Base-by-base conservation (phyloP, 1,284 basidiomycete genomes). In the Apiotrichum veenhuisii region DNA sequence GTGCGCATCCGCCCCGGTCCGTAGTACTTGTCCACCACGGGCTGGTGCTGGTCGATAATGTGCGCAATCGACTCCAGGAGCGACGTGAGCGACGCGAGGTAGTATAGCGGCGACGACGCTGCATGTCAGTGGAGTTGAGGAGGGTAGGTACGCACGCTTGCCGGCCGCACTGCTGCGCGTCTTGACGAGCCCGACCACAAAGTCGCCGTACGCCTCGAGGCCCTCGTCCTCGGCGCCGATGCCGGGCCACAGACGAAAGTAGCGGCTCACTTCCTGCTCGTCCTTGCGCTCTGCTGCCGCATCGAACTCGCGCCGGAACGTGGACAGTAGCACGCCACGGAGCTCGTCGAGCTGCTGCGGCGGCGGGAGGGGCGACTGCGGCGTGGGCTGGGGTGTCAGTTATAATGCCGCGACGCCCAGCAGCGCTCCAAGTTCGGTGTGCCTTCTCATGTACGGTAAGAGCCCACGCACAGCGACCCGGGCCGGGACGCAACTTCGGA, bases 11-110 rank as follows among this genome's bases (percentile, higher is more conserved):
- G 87, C 1, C 90, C 88, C 5, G 75, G 68, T 0, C 93, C 96
- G 68, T 98, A 98, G 75, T 98, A 96, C 75, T 95, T 95, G 73
- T 98, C 94, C 0, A 99, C 95, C 1, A 98, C 85, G 1, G 93
- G 90, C 69, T 96, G 93, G 73, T 99, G 96, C 71, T 97, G 93
- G 68, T 95, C 93, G 41, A 98, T 87, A 60, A 99, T 92, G 79
- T 91, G 85, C 1, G 95, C 96, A 43, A 98, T 87, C 54, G 88
- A 89, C 77, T 99, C 96, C 64, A 98, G 94, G 0, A 99, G 82
- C 1, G 88, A 86, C 0, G 93, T 97, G 51, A 97, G 78, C 5
- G 86, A 82, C 4, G 89, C 86, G 60, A 94, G 85, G 72, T 91
- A 95, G 77, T 93, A 94, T 23, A 91, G 77, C 0, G 92, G 87